Percentiles rank a stretch among this genome's conserved stretches.
phyloP scores from a whole-genome alignment of 148 eudicot species.

The Nepenthes gracilis region DNA sequence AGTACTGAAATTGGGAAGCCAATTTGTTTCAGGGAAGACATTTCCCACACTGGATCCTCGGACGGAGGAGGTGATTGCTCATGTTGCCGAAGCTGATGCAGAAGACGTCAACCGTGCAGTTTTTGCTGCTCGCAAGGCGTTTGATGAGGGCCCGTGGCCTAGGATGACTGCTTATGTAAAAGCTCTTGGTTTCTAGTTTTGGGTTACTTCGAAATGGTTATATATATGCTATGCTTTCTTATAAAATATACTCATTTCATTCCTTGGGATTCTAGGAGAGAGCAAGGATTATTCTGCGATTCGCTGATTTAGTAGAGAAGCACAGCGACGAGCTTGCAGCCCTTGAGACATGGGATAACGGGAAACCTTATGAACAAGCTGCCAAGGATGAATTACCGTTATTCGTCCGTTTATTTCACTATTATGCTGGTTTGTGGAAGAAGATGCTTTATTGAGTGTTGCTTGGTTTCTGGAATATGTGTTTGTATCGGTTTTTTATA shows the following conservation, averaged over 20 bases:
- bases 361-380: constrained; percentile 46
- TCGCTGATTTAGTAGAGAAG: constrained; percentile 56
- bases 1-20: not conserved
- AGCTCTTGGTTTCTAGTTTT: not conserved
- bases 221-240: not conserved
- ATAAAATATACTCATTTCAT: not conserved
- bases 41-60: constrained; percentile 86
- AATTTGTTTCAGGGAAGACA: constrained; percentile 55
- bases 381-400: constrained; percentile 30
- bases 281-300: constrained; percentile 33
- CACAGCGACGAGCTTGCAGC: constrained; percentile 51
- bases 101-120: constrained; percentile 91
- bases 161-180: constrained; percentile 88
- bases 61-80: constrained; percentile 75
- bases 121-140: constrained; percentile 88
- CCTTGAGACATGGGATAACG: constrained; percentile 54
- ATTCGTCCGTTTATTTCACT: constrained; percentile 44
- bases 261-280: constrained; percentile 30
- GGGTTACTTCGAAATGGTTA: not conserved
- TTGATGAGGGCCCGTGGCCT: constrained; percentile 99
- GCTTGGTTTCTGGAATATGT: too few relatives aligned
- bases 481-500: too few relatives aligned
- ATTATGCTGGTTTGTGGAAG: constrained; percentile 42
- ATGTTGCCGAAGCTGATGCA: constrained; percentile 70
- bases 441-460: too few relatives aligned